Evolutionary conservation across 2,329 filamentous ascomycete genomes (phyloP), one percentile per base, ranked within the genome.

Genomic region (Fonsecaea monophora): DNA sequence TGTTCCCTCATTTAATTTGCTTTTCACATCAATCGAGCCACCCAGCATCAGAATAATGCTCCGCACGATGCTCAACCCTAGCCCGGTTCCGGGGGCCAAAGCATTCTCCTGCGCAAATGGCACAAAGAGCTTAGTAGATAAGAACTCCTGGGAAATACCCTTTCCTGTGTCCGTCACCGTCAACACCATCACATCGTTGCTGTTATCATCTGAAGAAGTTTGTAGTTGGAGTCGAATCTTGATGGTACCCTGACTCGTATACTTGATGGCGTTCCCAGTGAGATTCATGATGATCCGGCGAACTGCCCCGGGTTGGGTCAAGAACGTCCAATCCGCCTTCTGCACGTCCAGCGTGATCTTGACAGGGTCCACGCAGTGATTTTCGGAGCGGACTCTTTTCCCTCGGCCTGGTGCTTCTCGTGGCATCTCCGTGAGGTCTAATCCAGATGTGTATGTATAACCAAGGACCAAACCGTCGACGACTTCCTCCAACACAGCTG

Each of bases 21-120:
- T 72, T 35, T 79, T 81, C 10, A 90, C 80, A 2, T 85, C 81
- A 25, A 90, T 83, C 0, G 79, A 79, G 0, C 88, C 88, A 5
- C 82, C 82, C 0, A 90, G 78, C 45, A 84, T 83, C 15, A 82
- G 80, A 2, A 89, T 82, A 1, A 91, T 84, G 71, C 79, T 70
- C 21, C 83, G 81, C 0, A 90, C 88, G 6, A 91, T 84, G 57
- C 84, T 87, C 18, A 91, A 77, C 0, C 89, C 89, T 0, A 91
- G 79, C 0, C 89, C 89, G 0, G 86, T 86, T 0, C 89, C 89
- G 0, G 85, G 82, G 0, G 83, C 79, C 0, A 90, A 75, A 0
- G 78, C 73, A 40, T 88, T 82, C 71, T 90, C 89, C 68, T 91
- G 89, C 0, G 82, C 77, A 67, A 91, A 91, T 0, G 88, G 86